Base-by-base conservation (phyloP, 139 green algal genomes). In the Chlamydomonas sp. region DNA sequence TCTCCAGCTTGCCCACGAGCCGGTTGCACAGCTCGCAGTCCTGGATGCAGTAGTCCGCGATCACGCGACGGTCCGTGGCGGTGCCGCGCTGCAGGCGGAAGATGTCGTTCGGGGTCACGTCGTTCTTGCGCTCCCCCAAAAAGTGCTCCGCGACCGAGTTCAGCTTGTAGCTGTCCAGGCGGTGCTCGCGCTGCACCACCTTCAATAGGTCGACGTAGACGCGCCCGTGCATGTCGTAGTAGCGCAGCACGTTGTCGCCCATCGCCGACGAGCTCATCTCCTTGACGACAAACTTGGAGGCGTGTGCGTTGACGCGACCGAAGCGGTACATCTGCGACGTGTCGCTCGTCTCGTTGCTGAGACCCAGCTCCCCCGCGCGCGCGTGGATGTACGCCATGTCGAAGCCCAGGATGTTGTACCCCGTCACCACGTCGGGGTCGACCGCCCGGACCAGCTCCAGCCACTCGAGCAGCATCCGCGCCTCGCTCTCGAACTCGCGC, bases 381-480 rank as follows among this genome's bases (percentile, higher is more conserved):
- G 48, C 31, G 65, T 70, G 24, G 24, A 78, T 28, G 72, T 78
- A 78, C 1, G 29, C 8, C n/a, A 78, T 57, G 72, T 78, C 72
- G 48, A 78, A 78, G 1, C 72, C 72, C 1, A 67, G 59, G 43
- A 78, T 70, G 65, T 78, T 78, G 58, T 73, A 78, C 10, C 72
- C 72, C 3, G 38, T 31, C 13, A 78, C 13, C 1, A 78, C 6
- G 58, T 78, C 72, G 3, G 72, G 72, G 58, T 78, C 72, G 2
- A 64, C 2, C 0, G 30, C 8, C 0, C 2, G 1, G 2, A 76
- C 30, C 29, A 67, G 48, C 2, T 2, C 13, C 2, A 26, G 35
- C 2, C n/a, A 76, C 1, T 30, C n/a, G 13, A 47, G 3, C 33
- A 76, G 49, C 13, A 76, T 35, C 48, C 47, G 26, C 6, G 16